phyloP scores from a whole-genome alignment of 2,329 filamentous ascomycete species.

The Diplodia mutila region DNA sequence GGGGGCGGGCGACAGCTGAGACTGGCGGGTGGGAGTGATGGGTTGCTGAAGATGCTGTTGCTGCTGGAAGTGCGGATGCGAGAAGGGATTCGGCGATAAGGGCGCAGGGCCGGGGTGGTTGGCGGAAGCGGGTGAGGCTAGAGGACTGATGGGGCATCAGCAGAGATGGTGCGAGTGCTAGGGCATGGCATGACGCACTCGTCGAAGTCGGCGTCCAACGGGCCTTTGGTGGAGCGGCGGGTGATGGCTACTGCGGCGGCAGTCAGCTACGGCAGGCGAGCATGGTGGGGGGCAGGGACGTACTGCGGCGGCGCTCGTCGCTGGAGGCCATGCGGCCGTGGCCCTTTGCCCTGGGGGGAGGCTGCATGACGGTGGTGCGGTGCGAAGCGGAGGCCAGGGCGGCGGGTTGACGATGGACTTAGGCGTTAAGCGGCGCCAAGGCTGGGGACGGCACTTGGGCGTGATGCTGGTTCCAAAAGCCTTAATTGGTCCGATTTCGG shows the following conservation, averaged over 20 bases:
- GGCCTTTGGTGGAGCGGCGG: constrained; percentile 74
- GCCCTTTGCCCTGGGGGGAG: constrained; percentile 28
- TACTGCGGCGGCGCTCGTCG: constrained; percentile 39
- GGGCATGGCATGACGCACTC: constrained; percentile 61
- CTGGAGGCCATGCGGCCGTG: constrained; percentile 38
- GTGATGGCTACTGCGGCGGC: constrained; percentile 59
- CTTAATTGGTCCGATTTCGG: constrained; percentile 17
- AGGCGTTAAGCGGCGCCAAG: constrained; percentile 6
- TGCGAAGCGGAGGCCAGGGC: neutral
- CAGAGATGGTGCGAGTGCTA: constrained; percentile 33
- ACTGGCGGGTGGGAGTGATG: constrained; percentile 28
- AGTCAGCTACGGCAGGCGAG: constrained; percentile 4
- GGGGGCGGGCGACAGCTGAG: constrained; percentile 30
- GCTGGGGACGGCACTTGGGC: neutral
- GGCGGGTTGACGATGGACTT: neutral
- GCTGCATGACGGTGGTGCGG: constrained; percentile 8
- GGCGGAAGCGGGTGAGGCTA: constrained; percentile 34
- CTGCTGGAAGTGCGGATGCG: constrained; percentile 22
- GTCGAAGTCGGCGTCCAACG: constrained; percentile 66
- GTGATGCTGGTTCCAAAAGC: neutral
- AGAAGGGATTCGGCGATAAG: constrained; percentile 14
- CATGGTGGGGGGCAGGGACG: neutral
- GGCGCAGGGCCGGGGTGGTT: neutral
- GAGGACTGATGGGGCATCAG: constrained; percentile 36
- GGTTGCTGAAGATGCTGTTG: constrained; percentile 27